A percentile compares a stretch with the other conserved stretches of the same genome.
Evolutionary conservation across 2,329 filamentous ascomycete genomes (phyloP).

Genomic region (Pseudocercospora macadamiae): DNA sequence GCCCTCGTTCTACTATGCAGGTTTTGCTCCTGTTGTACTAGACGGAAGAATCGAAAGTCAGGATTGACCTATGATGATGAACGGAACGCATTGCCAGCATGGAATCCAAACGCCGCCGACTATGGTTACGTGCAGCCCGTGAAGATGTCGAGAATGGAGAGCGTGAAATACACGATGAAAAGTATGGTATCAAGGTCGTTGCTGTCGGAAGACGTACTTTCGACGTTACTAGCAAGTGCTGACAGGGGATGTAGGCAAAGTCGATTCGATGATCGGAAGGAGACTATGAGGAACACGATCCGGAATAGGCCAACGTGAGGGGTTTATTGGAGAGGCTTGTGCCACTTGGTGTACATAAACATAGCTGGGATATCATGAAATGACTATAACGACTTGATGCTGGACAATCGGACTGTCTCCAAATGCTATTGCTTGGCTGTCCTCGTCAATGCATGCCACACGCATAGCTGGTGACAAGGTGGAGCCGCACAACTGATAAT

Average conservation of each 20-base stretch:
- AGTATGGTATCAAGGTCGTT: neutral
- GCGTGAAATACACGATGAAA: conserved; percentile 9
- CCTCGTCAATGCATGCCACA: too few relatives aligned
- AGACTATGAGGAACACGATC: too few relatives aligned
- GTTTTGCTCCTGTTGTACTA: conserved; percentile 22
- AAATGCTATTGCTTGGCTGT: too few relatives aligned
- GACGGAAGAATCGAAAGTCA: neutral
- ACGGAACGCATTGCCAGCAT: conserved; percentile 13
- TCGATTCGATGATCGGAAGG: conserved; percentile 2
- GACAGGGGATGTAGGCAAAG: conserved; percentile 3
- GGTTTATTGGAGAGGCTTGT: too few relatives aligned
- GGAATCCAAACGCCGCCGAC: conserved; percentile 12
- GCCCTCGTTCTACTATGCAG: conserved; percentile 5
- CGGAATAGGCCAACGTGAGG: too few relatives aligned
- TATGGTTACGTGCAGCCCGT: conserved; percentile 2
- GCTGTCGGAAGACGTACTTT: too few relatives aligned
- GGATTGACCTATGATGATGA: conserved; percentile 15
- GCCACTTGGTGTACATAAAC: too few relatives aligned
- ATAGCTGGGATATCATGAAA: too few relatives aligned
- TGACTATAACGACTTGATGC: too few relatives aligned
- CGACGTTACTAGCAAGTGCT: conserved; percentile 1
- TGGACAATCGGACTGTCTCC: too few relatives aligned
- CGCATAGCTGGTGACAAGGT: too few relatives aligned
- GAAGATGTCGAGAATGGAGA: conserved; percentile 14
- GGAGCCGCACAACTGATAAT: too few relatives aligned